Percentiles rank a stretch among this genome's conserved stretches.
Evolutionary conservation across 1,284 basidiomycete species (phyloP).

Genomic region (Ceratobasidium papillatum): DNA sequence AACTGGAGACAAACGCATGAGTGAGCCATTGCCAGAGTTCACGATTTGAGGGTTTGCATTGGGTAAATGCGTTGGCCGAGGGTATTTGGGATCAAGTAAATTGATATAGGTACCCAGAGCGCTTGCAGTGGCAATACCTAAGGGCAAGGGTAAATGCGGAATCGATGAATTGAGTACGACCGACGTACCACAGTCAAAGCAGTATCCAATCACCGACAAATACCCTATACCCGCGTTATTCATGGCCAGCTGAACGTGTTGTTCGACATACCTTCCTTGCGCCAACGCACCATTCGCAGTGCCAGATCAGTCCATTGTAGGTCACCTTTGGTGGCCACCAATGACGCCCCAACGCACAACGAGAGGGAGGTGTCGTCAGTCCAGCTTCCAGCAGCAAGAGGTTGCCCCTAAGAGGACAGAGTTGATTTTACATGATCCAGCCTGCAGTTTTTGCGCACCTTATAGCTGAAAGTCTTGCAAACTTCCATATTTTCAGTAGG

Average conservation of each 20-base stretch:
- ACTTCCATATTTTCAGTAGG: constrained; percentile 44
- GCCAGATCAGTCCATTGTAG: constrained; percentile 45
- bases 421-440: neutral
- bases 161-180: neutral
- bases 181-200: constrained; percentile 46
- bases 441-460: neutral
- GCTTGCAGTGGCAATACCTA: neutral
- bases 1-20: constrained; percentile 43
- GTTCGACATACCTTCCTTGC: constrained; percentile 38
- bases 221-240: constrained; percentile 41
- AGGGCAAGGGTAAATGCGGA: neutral
- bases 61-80: constrained; percentile 3
- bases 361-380: constrained; percentile 47
- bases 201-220: constrained; percentile 45
- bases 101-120: constrained; percentile 12
- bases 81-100: constrained; percentile 4
- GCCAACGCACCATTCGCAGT: constrained; percentile 41
- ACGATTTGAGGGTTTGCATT: constrained; percentile 27
- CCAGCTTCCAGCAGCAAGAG: constrained; percentile 44
- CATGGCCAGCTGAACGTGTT: neutral
- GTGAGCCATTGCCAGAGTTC: constrained; percentile 42
- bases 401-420: constrained; percentile 10
- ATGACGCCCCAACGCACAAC: constrained; percentile 28
- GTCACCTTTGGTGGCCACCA: constrained; percentile 38
- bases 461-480: constrained; percentile 41